These are phyloP conservation scores for Oenanthe javanica DNA, from an alignment of 140 eudicot genomes.

Conservation along the genomic window DNA sequence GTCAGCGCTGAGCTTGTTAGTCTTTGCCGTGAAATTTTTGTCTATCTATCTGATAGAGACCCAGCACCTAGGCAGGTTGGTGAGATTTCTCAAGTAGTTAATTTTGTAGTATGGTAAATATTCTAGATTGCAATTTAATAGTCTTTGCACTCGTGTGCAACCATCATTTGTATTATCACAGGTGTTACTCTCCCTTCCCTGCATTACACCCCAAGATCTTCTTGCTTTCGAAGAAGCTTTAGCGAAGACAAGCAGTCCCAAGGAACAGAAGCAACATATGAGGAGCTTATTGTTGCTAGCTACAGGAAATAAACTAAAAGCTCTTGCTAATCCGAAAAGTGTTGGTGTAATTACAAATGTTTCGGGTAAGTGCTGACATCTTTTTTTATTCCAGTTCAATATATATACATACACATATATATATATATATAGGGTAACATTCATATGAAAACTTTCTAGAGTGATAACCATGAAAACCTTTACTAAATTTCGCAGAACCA, in stretches of 20 bases:
- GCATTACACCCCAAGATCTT: constrained; percentile 65
- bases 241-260: constrained; percentile 74
- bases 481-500: no score
- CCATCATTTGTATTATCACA: constrained; percentile 15
- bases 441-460: no score
- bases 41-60: constrained; percentile 58
- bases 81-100: neutral
- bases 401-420: no score
- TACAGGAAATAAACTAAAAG: constrained; percentile 75
- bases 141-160: neutral
- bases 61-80: constrained; percentile 84
- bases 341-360: constrained; percentile 87
- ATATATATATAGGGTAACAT: no score
- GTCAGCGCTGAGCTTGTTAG: constrained; percentile 58
- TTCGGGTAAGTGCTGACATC: constrained; percentile 40
- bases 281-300: constrained; percentile 68
- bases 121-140: neutral
- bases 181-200: constrained; percentile 85
- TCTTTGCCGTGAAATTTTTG: constrained; percentile 76
- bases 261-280: constrained; percentile 95
- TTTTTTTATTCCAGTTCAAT: neutral
- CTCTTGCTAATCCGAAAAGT: constrained; percentile 72
- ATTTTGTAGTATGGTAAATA: neutral
- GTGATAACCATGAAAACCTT: no score
- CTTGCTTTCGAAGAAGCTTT: constrained; percentile 87